Base-by-base conservation (phyloP, 2,329 filamentous ascomycete species). In the Exserohilum turcica region DNA sequence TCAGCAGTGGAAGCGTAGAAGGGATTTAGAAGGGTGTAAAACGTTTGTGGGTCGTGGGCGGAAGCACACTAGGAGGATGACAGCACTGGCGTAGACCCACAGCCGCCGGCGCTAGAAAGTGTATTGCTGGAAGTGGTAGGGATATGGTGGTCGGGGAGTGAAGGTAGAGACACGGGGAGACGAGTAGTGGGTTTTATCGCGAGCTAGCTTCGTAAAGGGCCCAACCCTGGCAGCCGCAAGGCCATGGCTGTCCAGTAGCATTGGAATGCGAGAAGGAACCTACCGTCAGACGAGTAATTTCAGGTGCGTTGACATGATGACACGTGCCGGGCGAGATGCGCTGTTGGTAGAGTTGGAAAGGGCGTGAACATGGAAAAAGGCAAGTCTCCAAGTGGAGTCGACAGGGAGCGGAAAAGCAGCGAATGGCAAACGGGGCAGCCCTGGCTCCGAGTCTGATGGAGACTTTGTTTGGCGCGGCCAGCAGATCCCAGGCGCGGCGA, bases 41-140 rank as follows among this genome's bases (percentile, higher is more conserved):
- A 64, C 58, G 64, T 59, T 63, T 59, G 66, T 67, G 68, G 66
- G 60, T 57, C 60, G 48, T 19, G 36, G 46, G 55, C 52, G 58
- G 62, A 63, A 57, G 60, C 60, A 61, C 43, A 57, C 63, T 66
- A 68, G 57, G 57, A 56, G 42, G 59, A 62, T 64, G 62, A 70
- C 63, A 60, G 63, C 53, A 62, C 63, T 44, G 63, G 61, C 60
- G 58, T 59, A 54, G 62, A 59, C 56, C 59, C 61, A 60, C 56
- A 63, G 52, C 52, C 56, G 61, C 63, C 63, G 56, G 54, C 43
- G 59, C 54, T 57, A 55, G 63, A 54, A 61, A 64, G 51, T 54
- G 54, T 57, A 24, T 59, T 61, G 57, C 59, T 66, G 51, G 57
- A 66, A 59, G 52, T 51, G 63, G 66, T 65, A 71, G 60, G 60